Percentiles rank a stretch among this genome's conserved stretches.
Conservation (phyloP, 2,329 filamentous ascomycete genomes). For the Scedosporium minutisporum region DNA sequence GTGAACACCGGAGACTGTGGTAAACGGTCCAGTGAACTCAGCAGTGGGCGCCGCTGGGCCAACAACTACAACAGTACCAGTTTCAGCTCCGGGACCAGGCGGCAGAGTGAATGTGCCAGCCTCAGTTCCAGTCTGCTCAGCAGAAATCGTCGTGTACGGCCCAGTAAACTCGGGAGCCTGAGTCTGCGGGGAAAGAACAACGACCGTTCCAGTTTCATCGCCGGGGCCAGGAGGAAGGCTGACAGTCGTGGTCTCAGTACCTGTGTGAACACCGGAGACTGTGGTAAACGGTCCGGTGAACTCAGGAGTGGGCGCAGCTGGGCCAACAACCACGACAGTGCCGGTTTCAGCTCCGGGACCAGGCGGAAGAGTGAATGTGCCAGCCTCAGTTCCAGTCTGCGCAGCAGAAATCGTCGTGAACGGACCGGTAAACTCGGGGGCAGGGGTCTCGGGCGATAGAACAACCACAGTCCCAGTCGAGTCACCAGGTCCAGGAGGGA, state of each 20-base stretch:
- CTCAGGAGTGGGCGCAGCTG: neutral
- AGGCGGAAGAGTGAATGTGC: neutral
- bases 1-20: slow-evolving; percentile 4
- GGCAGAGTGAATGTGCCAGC: neutral
- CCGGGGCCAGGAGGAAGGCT: neutral
- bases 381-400: neutral
- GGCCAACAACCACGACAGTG: slow-evolving; percentile 8
- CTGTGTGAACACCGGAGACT: slow-evolving; percentile 1
- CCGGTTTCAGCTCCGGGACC: neutral
- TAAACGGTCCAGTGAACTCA: slow-evolving; percentile 5
- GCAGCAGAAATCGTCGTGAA: neutral
- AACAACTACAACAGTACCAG: neutral
- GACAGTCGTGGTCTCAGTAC: too few species aligned
- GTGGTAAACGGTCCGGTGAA: slow-evolving; percentile 7
- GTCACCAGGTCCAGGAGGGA: neutral
- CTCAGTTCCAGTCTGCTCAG: neutral
- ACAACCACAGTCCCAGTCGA: neutral
- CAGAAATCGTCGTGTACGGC: slow-evolving; percentile 6
- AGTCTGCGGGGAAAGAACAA: neutral
- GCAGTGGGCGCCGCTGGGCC: neutral
- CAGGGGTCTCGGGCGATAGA: neutral
- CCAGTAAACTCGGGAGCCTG: neutral
- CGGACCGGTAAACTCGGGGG: neutral
- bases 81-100: neutral
- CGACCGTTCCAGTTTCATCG: neutral